A percentile compares a stretch with the other conserved stretches of the same genome.
Evolutionary conservation across 2,329 filamentous ascomycete species (phyloP).

Genomic region (Alternaria arborescens): DNA sequence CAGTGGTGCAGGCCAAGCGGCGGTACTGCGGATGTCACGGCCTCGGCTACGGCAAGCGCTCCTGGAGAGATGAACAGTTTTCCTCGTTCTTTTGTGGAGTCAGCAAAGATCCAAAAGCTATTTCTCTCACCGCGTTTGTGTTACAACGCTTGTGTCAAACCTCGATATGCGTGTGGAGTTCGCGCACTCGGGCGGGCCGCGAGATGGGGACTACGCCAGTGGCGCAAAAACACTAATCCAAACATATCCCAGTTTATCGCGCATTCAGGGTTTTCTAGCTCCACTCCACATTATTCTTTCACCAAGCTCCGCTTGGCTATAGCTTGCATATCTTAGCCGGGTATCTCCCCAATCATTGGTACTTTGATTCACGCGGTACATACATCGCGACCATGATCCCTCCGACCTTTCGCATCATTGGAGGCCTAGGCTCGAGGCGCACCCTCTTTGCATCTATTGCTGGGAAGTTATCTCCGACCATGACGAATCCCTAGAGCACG

Average conservation of each 20-base stretch:
- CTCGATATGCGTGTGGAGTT: neutral
- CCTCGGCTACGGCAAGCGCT: neutral
- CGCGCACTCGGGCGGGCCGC: neutral
- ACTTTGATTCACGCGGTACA: neutral
- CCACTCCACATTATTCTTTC: slow-evolving; percentile 6
- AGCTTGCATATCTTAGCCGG: slow-evolving; percentile 14
- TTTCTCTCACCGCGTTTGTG: neutral
- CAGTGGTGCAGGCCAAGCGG: neutral
- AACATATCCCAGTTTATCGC: neutral
- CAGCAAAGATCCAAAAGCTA: neutral
- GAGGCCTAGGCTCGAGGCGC: slow-evolving; percentile 9
- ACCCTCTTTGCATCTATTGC: slow-evolving; percentile 4
- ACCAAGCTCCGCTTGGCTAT: slow-evolving; percentile 16
- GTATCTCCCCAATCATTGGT: slow-evolving; percentile 3
- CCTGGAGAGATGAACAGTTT: neutral
- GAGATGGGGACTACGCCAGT: neutral
- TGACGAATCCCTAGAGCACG: slow-evolving; percentile 17
- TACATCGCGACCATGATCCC: neutral
- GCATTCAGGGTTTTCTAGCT: slow-evolving; percentile 13
- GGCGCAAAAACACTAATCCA: neutral
- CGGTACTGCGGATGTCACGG: neutral
- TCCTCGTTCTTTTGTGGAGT: neutral
- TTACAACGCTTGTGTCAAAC: neutral
- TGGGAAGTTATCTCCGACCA: slow-evolving; percentile 16
- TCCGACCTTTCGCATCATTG: slow-evolving; percentile 5